phyloP scores from a whole-genome alignment of 1,284 basidiomycete species.

The Trichosporon inkin region DNA sequence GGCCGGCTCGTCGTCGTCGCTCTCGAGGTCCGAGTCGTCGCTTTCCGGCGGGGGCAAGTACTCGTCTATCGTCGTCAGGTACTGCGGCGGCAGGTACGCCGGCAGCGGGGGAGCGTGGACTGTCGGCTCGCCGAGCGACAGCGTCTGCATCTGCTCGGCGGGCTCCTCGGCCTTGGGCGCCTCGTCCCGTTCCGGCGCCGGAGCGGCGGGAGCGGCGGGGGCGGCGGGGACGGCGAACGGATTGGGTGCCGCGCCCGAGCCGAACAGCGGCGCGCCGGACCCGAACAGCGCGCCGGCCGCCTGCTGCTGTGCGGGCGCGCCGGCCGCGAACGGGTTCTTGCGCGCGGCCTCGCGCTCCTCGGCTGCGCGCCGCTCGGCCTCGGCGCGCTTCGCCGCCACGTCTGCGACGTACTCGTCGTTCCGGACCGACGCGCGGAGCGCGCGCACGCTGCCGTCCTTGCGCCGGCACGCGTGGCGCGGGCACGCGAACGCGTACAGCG shows the following conservation, averaged over 20 bases:
- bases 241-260: slow-evolving; percentile 24
- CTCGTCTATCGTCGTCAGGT: slow-evolving; percentile 49
- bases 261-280: slow-evolving; percentile 32
- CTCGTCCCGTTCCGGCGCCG: too few relatives aligned
- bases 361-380: slow-evolving; percentile 35
- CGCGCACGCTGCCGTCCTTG: slow-evolving; percentile 45
- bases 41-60: slow-evolving; percentile 41
- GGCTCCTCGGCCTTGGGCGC: neutral
- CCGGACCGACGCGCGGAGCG: slow-evolving; percentile 45
- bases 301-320: neutral
- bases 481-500: slow-evolving; percentile 49
- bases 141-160: slow-evolving; percentile 21
- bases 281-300: slow-evolving; percentile 31
- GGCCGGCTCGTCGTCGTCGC: slow-evolving; percentile 29
- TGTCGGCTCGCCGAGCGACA: slow-evolving; percentile 20
- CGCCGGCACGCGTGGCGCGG: slow-evolving; percentile 41
- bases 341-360: slow-evolving; percentile 38
- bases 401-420: slow-evolving; percentile 50
- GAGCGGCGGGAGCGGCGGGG: neutral
- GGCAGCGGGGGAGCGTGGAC: slow-evolving; percentile 40
- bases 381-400: slow-evolving; percentile 38
- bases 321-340: slow-evolving; percentile 48
- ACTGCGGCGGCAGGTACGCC: slow-evolving; percentile 49
- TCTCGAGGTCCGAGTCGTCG: slow-evolving; percentile 26
- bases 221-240: slow-evolving; percentile 25